A percentile compares a stretch with the other conserved stretches of the same genome.
Conservation (phyloP, 768 basidiomycete species). For the Lactifluus volemus region DNA sequence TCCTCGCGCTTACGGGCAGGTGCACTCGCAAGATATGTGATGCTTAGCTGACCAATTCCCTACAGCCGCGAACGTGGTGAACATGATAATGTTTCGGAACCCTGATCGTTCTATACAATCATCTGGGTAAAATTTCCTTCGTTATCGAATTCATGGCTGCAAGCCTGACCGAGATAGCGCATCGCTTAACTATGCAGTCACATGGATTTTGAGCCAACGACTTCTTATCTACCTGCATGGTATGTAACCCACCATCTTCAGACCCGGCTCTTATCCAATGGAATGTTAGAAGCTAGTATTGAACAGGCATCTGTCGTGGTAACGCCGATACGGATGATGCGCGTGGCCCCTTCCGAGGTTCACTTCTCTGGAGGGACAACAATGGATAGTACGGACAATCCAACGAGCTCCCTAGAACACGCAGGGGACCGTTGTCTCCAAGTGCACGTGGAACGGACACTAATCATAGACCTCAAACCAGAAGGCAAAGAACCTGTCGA, state of each 20-base stretch:
- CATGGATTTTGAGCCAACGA: conserved; percentile 31
- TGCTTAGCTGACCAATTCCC: background rate
- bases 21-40: background rate
- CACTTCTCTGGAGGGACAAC: too few species aligned
- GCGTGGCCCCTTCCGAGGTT: too few species aligned
- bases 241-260: conserved; percentile 8
- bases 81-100: conserved; percentile 23
- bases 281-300: background rate
- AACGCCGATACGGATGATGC: background rate
- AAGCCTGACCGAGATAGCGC: conserved; percentile 18
- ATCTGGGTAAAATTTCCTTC: background rate
- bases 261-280: background rate
- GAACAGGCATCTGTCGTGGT: background rate
- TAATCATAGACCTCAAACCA: too few species aligned
- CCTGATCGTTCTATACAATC: conserved; percentile 19
- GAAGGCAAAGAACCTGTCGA: too few species aligned
- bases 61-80: conserved; percentile 23
- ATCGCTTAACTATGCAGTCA: conserved; percentile 26
- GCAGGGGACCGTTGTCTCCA: too few species aligned
- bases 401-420: too few species aligned
- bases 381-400: too few species aligned
- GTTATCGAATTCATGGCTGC: background rate
- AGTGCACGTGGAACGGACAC: too few species aligned
- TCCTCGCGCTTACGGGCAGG: conserved; percentile 43
- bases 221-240: conserved; percentile 29